These are phyloP conservation scores for Prunus davidiana DNA, from an alignment of 306 rosid species.

Conservation along the genomic window DNA sequence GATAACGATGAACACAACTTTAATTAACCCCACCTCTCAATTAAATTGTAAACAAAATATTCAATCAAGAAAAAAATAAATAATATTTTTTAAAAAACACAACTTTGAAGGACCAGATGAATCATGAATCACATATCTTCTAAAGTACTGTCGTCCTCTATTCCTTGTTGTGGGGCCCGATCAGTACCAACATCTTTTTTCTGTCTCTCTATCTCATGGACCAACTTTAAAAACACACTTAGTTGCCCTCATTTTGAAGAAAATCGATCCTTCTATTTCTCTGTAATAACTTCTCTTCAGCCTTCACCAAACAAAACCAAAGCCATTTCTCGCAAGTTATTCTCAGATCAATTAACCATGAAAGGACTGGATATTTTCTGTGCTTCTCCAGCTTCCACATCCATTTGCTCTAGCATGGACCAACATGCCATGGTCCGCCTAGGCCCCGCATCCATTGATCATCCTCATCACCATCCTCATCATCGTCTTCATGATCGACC, in stretches of 20 bases:
- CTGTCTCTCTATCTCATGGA: not conserved
- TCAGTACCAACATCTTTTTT: constrained; percentile 2
- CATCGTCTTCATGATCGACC: constrained; percentile 24
- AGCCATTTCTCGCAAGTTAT: not conserved
- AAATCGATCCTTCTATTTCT: not conserved
- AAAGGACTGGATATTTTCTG: constrained; percentile 64
- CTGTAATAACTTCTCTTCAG: too few relatives aligned
- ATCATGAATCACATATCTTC: constrained; percentile 24
- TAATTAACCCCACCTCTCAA: constrained; percentile 14
- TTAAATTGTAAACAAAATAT: not conserved
- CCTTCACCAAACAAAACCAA: not conserved
- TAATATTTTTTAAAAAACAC: too few relatives aligned
- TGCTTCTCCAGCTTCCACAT: constrained; percentile 70
- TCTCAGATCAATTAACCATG: constrained; percentile 25
- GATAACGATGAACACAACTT: constrained; percentile 33
- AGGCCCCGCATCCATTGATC: constrained; percentile 20
- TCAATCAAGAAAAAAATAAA: not conserved
- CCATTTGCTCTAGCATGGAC: constrained; percentile 50
- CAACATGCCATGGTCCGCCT: constrained; percentile 37
- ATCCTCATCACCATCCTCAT: constrained; percentile 3
- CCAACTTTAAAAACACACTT: constrained; percentile 18
- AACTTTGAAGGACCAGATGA: constrained; percentile 31
- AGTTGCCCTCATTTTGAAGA: constrained; percentile 20
- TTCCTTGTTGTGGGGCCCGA: constrained; percentile 30
- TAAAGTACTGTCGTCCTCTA: constrained; percentile 17